Base-by-base conservation (phyloP, 2,329 filamentous ascomycete species). In the Fusarium fujikuroi region DNA sequence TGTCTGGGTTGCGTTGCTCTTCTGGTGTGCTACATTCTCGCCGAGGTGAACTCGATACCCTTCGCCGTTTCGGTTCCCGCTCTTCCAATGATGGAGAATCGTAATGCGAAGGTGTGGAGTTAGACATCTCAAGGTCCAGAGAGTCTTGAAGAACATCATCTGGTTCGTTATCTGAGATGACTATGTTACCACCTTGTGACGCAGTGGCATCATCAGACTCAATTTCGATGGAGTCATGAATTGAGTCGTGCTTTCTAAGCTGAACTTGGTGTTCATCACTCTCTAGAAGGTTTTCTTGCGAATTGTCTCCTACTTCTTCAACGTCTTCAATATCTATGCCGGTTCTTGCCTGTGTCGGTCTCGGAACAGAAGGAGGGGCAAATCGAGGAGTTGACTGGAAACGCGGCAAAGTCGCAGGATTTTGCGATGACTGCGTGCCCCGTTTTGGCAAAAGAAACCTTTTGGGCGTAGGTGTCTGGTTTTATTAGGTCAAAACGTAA, bases 331-430 rank as follows among this genome's bases (percentile, higher is more conserved):
- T 76, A 9, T 77, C 76, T 23, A 73, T 72, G 12, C 69, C 75
- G 15, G 64, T 40, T 49, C 74, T 73, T 53, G 70, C 67, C 62
- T 79, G 80, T 57, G 79, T 79, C 37, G 77, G 75, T 16, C 78
- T 77, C 40, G 67, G 72, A 60, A 71, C 76, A 36, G 81, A 82
- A 18, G 80, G 80, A 7, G 79, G 77, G 54, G 79, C 79, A 70
- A 84, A 84, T n/a, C 81, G 78, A 25, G 81, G 83, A 42, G 82
- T 84, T 32, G 81, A 80, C 36, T 80, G 81, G 60, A 83, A 84
- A 59, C 77, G 81, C 53, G 77, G 77, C 11, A 75, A 63, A 28
- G 70, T 77, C 30, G 79, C 73, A 18, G 79, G 79, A 28, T 79
- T 79, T 66, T 81, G 80, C 32, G 80, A 80, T 10, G 76, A 69